Conservation (phyloP, 2,329 filamentous ascomycete genomes). For the Talaromyces sp. region DNA sequence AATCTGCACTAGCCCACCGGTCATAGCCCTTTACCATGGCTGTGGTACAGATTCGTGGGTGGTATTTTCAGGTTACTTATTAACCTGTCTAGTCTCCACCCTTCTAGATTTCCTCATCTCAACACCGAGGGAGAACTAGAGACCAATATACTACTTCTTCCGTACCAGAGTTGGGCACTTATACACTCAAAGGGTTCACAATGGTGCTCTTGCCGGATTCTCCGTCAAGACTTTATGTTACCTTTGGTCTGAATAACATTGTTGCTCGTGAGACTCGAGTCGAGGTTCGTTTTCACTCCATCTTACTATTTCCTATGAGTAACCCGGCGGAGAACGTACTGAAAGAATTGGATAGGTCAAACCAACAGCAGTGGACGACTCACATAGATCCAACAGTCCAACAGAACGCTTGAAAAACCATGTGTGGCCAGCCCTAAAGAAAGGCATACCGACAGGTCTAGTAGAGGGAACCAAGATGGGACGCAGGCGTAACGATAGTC, state of each 20-base stretch:
- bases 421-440: slow-evolving; percentile 22
- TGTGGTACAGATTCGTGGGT: slow-evolving; percentile 1
- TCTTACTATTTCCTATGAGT: neutral
- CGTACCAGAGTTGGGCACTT: neutral
- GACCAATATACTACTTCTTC: neutral
- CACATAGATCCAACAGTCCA: slow-evolving; percentile 7
- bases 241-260: slow-evolving; percentile 22
- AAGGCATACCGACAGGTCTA: slow-evolving; percentile 14
- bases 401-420: slow-evolving; percentile 18
- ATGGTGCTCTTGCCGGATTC: slow-evolving; percentile 6
- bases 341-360: neutral
- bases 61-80: neutral
- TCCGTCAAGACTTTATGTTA: slow-evolving; percentile 13
- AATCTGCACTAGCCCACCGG: neutral
- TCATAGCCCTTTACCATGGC: slow-evolving; percentile 7
- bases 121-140: neutral
- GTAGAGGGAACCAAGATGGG: slow-evolving; percentile 6
- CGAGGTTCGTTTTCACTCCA: slow-evolving; percentile 15
- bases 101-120: neutral
- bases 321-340: neutral
- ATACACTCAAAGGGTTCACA: neutral
- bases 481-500: slow-evolving; percentile 2
- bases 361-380: neutral
- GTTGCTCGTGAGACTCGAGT: slow-evolving; percentile 21
- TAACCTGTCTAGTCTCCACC: slow-evolving; percentile 3